Evolutionary conservation across 2,329 filamentous ascomycete species (phyloP), one percentile per base, ranked within the genome.

Genomic region (Colletotrichum sp.): DNA sequence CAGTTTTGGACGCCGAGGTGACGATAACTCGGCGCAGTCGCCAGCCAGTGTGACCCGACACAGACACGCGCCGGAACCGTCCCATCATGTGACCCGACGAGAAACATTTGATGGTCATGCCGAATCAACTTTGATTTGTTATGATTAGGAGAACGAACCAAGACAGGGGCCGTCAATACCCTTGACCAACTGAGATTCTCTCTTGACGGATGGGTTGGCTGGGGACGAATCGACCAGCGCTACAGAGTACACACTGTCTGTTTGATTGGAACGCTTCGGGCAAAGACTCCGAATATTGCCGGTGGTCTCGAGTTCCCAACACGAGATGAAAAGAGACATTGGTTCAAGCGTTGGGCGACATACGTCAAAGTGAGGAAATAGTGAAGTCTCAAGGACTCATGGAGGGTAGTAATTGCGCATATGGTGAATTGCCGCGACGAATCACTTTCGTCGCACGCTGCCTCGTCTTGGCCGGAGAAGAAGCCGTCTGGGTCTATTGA

Each of bases 251-350:
- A 48, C 43, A 64, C 26, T 21, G 28, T 52, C 65, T 36, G 34
- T 68, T 55, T 73, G 73, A 68, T 73, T 75, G 73, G 32, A 65
- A 73, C 70, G 57, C 55, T 75, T 68, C 73, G 69, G 64, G 32
- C 43, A 16, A 34, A 68, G 70, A 36, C 39, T 65, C 73, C 64
- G 69, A 68, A 26, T 34, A 73, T 60, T 65, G 28, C 73, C 43
- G 60, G 39, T 34, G 24, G 14, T 48, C 43, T 48, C 43, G n/a
- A 48, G 43, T 61, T 34, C 60, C 65, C 72, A 65, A 52, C 32
- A 71, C 32, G 34, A 55, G 48, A 30, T 60, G 36, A 24, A 48
- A 48, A 59, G 13, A 36, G 24, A 24, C 21, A 64, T 48, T 48
- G 43, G 43, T 48, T 48, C 43, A 59, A 34, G 14, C n/a, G 9